Evolutionary conservation across 768 basidiomycete genomes (phyloP), one percentile per base, ranked within the genome.

Genomic region (Trametes sanguinea): DNA sequence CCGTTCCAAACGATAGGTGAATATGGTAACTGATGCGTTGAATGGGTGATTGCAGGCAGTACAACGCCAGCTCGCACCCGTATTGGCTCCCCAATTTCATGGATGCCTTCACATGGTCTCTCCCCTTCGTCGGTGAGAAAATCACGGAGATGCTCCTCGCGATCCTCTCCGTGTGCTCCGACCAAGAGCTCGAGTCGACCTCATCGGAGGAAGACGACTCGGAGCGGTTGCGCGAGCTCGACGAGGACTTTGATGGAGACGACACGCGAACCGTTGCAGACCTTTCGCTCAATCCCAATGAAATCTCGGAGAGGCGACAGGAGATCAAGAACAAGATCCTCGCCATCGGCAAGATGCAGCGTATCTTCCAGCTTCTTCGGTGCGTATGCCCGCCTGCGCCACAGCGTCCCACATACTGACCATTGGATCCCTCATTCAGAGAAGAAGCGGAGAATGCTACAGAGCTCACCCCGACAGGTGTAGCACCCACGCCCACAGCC

Each of bases 81-180:
- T 98, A 98, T 73, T 98, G 96, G 96, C 78, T 99, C 56, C 97
- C 97, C 4, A 99, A 99, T 75, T 99, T 99, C 71, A 98, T 98
- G 95, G 96, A 98, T 69, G 95, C 95, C 27, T 99, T 99, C 73
- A 98, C 97, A 0, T 99, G 97, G 97, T 92, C 90, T 80, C 76
- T 99, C 61, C 97, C 97, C 0, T 98, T 98, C 71, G 97, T 99
- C 6, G 97, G 95, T 65, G 92, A 95, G 76, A 98, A 99, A 78
- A 98, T 96, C 94, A 68, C 94, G 63, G 97, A 99, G 73, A 98
- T 98, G 96, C 81, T 99, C 61, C 94, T 97, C 30, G 94, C 95
- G 2, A 93, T 99, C 48, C 83, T 99, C 27, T 93, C 95, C 71
- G 94, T 94, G 14, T 98, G 95, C 76, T 92, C 90, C 55, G 93